These are phyloP conservation scores for Actinomucor elegans DNA, from an alignment of 371 early-diverging fungal species.

Conservation along the genomic window DNA sequence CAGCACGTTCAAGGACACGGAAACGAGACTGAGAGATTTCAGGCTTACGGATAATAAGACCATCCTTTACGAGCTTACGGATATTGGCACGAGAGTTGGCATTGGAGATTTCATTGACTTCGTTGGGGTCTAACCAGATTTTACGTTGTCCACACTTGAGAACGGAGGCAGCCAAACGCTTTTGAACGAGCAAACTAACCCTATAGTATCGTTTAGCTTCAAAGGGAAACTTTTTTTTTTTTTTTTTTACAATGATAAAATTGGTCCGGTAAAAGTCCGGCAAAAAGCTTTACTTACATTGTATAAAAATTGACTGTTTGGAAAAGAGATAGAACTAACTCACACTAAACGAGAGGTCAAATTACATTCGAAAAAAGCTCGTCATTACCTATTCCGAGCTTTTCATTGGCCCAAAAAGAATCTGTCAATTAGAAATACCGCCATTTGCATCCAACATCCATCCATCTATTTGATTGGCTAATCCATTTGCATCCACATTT, in stretches of 20 bases:
- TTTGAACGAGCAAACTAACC: slow-evolving; percentile 85
- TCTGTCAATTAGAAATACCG: no score
- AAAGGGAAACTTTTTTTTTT: background rate
- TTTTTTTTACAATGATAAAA: no score
- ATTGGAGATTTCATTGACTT: slow-evolving; percentile 92
- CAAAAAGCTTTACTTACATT: slow-evolving; percentile 1
- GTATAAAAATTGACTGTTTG: background rate
- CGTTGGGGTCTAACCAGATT: slow-evolving; percentile 99
- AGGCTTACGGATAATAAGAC: slow-evolving; percentile 98
- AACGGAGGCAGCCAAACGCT: slow-evolving; percentile 97
- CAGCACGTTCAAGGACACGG: slow-evolving; percentile 92
- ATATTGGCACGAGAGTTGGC: slow-evolving; percentile 97
- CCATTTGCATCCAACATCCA: slow-evolving; percentile 9
- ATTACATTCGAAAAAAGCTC: slow-evolving; percentile 4
- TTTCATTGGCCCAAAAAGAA: background rate
- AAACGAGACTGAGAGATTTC: slow-evolving; percentile 92
- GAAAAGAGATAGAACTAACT: slow-evolving; percentile 3
- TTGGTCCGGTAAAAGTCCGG: slow-evolving; percentile 2
- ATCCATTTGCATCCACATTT: background rate
- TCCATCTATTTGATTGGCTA: slow-evolving; percentile 21
- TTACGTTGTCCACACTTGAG: slow-evolving; percentile 99
- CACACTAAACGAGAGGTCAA: background rate
- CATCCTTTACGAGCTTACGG: slow-evolving; percentile 96
- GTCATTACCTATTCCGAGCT: background rate
- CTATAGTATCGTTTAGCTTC: slow-evolving; percentile 29